Evolutionary conservation across 352 stramenopile species (phyloP), one percentile per base, ranked within the genome.

Genomic region (Pythium myriotylum): DNA sequence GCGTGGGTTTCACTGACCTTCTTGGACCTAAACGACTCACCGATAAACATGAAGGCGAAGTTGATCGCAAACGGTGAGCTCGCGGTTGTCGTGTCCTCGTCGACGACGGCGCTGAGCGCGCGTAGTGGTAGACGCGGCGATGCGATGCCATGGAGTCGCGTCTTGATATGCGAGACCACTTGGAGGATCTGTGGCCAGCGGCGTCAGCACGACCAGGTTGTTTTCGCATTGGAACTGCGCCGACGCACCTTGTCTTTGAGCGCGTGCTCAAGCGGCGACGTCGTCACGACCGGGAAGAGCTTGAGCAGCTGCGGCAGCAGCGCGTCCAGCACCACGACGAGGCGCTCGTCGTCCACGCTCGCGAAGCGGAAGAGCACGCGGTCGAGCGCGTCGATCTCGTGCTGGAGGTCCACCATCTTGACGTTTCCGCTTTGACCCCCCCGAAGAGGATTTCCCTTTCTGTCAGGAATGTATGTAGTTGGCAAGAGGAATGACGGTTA

Each of bases 331-430:
- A 92, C 81, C 16, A 72, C 46, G 19, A 87, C 52, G 70, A 90
- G 68, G 27, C 83, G 80, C 50, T 84, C 83, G 35, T 90, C 83
- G n/a, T 77, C 62, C 27, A 81, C 70, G 57, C 79, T 92, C 41
- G 80, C 83, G 26, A 92, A 75, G 7, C 83, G 83, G 77, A 92
- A 92, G 45, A 90, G 73, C 62, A 92, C 76, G 70, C 83, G 83
- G 40, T 92, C 80, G 41, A 92, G 70, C 59, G 80, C 83, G 23
- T 88, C 80, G 26, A 84, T 70, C 23, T 92, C 83, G 49, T 76
- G 72, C 58, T 79, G 62, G 24, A 83, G 33, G 64, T 71, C 57
- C 41, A 40, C 40, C 61, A 62, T 68, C 12, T 22, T 55, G n/a
- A 2, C 24, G n/a, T 20, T 19, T 46, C 19, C 53, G n/a, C 47